Evolutionary conservation across 257 asterid genomes (phyloP).

Genomic region (Solanum pinnatisectum): DNA sequence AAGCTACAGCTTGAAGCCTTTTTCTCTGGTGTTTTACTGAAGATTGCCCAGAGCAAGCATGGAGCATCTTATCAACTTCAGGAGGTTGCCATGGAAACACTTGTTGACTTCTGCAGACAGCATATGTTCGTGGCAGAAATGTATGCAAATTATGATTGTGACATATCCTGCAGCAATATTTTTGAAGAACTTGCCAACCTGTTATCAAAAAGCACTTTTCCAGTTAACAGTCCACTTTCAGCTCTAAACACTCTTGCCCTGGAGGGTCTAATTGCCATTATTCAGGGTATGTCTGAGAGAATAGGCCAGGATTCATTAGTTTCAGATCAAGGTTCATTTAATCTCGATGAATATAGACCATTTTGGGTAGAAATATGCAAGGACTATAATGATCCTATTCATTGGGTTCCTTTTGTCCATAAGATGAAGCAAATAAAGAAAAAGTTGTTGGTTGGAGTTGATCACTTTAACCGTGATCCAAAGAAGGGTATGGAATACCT

Average conservation of each 20-base stretch:
- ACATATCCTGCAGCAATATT: conserved; percentile 70
- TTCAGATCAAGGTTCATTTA: conserved; percentile 25
- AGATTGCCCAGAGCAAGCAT: conserved; percentile 69
- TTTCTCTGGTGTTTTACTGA: conserved; percentile 67
- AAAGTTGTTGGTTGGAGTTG: conserved; percentile 71
- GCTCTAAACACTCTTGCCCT: conserved; percentile 79
- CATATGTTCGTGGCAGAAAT: conserved; percentile 66
- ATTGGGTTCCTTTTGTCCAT: conserved; percentile 77
- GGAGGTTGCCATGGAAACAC: conserved; percentile 97
- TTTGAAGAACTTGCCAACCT: conserved; percentile 77
- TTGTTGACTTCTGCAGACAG: conserved; percentile 93
- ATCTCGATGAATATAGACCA: conserved; percentile 44
- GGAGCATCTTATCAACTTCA: conserved; percentile 91
- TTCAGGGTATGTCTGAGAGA: conserved; percentile 79
- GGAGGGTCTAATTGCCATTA: conserved; percentile 85
- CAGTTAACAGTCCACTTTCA: conserved; percentile 81
- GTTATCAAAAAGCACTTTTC: conserved; percentile 84
- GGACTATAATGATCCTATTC: conserved; percentile 47
- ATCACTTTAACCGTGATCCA: conserved; percentile 83
- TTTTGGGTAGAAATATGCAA: conserved; percentile 69
- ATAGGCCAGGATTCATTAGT: conserved; percentile 45
- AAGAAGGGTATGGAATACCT: conserved; percentile 79
- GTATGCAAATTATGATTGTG: conserved; percentile 89
- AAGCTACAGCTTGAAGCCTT: conserved; percentile 88
- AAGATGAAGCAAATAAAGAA: conserved; percentile 65